Percentiles rank a stretch among this genome's conserved stretches.
Conservation (phyloP, 345 rosid genomes). For the Excoecaria cochinchinensis region DNA sequence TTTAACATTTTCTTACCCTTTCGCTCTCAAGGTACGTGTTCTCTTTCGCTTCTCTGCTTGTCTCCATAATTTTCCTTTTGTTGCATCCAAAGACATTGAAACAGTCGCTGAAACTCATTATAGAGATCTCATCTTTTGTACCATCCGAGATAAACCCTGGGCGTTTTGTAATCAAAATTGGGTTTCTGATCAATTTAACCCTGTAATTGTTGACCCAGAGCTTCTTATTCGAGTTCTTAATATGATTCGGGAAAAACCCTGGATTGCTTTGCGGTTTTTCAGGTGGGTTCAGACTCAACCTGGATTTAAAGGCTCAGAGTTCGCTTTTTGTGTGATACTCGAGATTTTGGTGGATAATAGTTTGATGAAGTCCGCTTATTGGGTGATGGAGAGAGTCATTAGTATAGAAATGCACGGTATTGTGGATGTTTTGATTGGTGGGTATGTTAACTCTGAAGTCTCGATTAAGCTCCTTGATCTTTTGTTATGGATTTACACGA, state of each 20-base stretch:
- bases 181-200: constrained; percentile 44
- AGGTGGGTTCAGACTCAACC: constrained; percentile 56
- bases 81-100: neutral
- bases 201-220: constrained; percentile 44
- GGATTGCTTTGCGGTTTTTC: constrained; percentile 53
- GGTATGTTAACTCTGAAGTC: constrained; percentile 25
- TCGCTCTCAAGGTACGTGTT: constrained; percentile 36
- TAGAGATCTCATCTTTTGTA: constrained; percentile 47
- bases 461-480: constrained; percentile 50
- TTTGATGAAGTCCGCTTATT: constrained; percentile 47
- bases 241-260: constrained; percentile 47
- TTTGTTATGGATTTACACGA: constrained; percentile 51
- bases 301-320: constrained; percentile 41
- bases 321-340: constrained; percentile 43
- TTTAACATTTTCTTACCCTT: constrained; percentile 26
- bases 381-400: constrained; percentile 53
- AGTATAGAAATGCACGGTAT: constrained; percentile 44
- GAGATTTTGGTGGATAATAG: constrained; percentile 53
- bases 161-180: constrained; percentile 41
- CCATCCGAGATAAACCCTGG: constrained; percentile 34
- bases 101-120: constrained; percentile 34
- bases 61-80: constrained; percentile 23
- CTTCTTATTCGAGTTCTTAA: constrained; percentile 50
- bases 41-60: constrained; percentile 29
- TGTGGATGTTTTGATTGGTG: constrained; percentile 51